Conservation (phyloP, 2,329 filamentous ascomycete species). For the Zymoseptoria ardabiliae region DNA sequence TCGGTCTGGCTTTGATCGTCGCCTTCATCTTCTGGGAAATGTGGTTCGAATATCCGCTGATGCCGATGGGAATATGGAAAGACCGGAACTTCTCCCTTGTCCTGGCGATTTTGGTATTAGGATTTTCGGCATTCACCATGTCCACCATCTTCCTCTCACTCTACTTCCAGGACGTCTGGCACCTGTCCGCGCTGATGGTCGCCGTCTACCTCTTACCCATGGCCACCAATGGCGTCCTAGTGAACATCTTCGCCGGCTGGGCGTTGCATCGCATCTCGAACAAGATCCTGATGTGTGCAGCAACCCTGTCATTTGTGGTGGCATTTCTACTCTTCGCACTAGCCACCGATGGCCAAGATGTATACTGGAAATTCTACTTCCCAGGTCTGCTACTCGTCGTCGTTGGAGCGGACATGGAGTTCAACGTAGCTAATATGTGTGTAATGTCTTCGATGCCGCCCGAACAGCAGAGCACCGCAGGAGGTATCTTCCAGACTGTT, state of each 20-base stretch:
- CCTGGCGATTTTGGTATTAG: constrained; percentile 50
- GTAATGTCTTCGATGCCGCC: constrained; percentile 58
- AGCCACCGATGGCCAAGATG: constrained; percentile 43
- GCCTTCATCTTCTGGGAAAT: constrained; percentile 58
- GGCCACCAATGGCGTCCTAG: constrained; percentile 54
- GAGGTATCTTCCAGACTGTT: constrained; percentile 61
- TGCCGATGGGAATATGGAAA: constrained; percentile 51
- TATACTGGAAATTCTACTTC: constrained; percentile 61
- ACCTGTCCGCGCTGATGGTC: constrained; percentile 49
- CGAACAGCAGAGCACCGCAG: constrained; percentile 58
- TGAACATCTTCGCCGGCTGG: constrained; percentile 56
- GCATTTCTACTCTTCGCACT: constrained; percentile 51
- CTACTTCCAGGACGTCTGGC: constrained; percentile 54
- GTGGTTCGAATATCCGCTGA: constrained; percentile 38
- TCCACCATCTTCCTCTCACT: constrained; percentile 46
- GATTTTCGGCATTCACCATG: constrained; percentile 53
- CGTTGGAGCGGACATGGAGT: constrained; percentile 61
- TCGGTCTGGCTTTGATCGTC: constrained; percentile 51
- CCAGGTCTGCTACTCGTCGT: constrained; percentile 55
- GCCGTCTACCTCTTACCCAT: constrained; percentile 60
- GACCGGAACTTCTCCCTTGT: constrained; percentile 59
- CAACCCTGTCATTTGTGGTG: constrained; percentile 38
- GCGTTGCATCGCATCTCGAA: constrained; percentile 59
- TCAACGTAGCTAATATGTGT: constrained; percentile 67
- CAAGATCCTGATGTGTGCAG: constrained; percentile 52